Conservation (phyloP, 495 filamentous ascomycete genomes). For the Trichoderma asperelloides region DNA sequence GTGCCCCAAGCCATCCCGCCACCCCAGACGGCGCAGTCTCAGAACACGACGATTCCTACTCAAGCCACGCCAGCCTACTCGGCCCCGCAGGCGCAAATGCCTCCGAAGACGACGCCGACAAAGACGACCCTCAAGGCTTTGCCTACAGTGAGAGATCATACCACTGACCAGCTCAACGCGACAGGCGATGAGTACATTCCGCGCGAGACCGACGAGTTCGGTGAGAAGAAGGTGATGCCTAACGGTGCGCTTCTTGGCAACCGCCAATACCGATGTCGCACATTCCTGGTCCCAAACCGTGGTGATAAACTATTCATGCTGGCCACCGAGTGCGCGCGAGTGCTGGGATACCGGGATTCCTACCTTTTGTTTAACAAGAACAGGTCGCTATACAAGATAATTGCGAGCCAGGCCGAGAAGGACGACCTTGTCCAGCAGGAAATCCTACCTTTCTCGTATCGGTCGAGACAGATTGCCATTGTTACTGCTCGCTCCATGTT, state of each 20-base stretch:
- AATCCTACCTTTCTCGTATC: conserved; percentile 93
- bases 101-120: conserved; percentile 76
- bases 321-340: conserved; percentile 92
- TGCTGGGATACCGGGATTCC: conserved; percentile 91
- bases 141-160: conserved; percentile 93
- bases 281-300: conserved; percentile 83
- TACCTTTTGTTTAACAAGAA: conserved; percentile 99
- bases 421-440: conserved; percentile 93
- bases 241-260: conserved; percentile 74
- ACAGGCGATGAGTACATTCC: conserved; percentile 96
- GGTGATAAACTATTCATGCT: conserved; percentile 97
- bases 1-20: conserved; percentile 41
- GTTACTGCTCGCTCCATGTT: conserved; percentile 99
- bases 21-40: conserved; percentile 73
- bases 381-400: conserved; percentile 93
- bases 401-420: conserved; percentile 91
- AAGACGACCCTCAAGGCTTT: conserved; percentile 90
- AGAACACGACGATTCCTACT: conserved; percentile 56
- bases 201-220: conserved; percentile 83
- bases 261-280: conserved; percentile 86
- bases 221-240: conserved; percentile 83
- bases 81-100: conserved; percentile 47
- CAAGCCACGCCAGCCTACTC: conserved; percentile 37
- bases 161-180: conserved; percentile 85
- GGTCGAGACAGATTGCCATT: conserved; percentile 95